Conservation (phyloP, 2,329 filamentous ascomycete genomes). For the Thelonectria discophora region DNA sequence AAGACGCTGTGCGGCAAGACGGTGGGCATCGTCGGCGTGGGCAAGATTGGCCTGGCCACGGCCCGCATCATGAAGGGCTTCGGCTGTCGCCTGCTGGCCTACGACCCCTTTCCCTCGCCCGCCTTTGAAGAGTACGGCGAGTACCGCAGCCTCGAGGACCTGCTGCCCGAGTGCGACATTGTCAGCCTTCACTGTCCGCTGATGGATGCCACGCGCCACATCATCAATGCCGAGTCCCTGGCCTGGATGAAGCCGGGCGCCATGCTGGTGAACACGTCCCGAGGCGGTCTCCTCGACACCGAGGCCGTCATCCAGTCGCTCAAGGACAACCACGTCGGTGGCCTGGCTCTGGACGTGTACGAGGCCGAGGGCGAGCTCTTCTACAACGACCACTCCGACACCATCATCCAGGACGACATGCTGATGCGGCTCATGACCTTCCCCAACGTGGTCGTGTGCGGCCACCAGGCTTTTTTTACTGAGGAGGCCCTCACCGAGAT, state of each 20-base stretch:
- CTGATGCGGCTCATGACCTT: conserved; percentile 74
- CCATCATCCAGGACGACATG: conserved; percentile 73
- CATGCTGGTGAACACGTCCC: conserved; percentile 73
- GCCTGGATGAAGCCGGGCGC: conserved; percentile 65
- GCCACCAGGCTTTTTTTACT: conserved; percentile 76
- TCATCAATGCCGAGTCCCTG: conserved; percentile 66
- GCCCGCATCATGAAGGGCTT: conserved; percentile 71
- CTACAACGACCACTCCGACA: conserved; percentile 70
- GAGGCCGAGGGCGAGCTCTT: conserved; percentile 71
- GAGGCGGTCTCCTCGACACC: conserved; percentile 71
- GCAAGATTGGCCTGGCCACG: conserved; percentile 70
- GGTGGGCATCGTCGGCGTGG: conserved; percentile 72
- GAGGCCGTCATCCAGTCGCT: conserved; percentile 67
- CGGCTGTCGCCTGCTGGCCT: conserved; percentile 69
- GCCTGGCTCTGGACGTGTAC: conserved; percentile 73
- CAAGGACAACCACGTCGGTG: conserved; percentile 67
- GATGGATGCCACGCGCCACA: conserved; percentile 65
- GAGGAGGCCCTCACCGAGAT: conserved; percentile 72
- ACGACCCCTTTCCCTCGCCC: conserved; percentile 63
- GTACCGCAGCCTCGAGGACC: conserved; percentile 61
- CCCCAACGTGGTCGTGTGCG: conserved; percentile 72
- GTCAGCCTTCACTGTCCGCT: conserved; percentile 74
- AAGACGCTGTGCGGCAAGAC: conserved; percentile 70
- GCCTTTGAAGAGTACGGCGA: conserved; percentile 60
- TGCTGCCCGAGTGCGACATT: conserved; percentile 67